Conservation (phyloP, 352 stramenopile species). For the Phytophthora cryptogea region DNA sequence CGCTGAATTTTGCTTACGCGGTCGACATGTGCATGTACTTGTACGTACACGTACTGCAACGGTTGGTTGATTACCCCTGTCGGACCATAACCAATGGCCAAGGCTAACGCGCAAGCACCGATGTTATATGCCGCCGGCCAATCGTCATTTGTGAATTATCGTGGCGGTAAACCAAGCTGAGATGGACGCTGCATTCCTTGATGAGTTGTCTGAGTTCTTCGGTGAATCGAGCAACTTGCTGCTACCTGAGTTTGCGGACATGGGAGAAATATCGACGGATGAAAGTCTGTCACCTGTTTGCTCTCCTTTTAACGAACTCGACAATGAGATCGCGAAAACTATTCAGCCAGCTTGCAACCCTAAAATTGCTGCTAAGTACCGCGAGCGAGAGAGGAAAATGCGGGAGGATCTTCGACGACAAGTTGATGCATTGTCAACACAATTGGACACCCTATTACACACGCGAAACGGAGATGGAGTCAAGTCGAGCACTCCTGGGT, state of each 20-base stretch:
- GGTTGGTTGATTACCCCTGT: too few relatives aligned
- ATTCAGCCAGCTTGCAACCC: too few relatives aligned
- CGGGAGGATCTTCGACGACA: slow-evolving; percentile 20
- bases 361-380: slow-evolving; percentile 13
- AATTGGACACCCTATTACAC: slow-evolving; percentile 17
- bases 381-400: slow-evolving; percentile 26
- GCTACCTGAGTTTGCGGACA: background rate
- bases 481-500: background rate
- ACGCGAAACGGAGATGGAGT: background rate
- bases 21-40: too few relatives aligned
- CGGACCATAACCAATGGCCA: too few relatives aligned
- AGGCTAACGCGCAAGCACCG: too few relatives aligned
- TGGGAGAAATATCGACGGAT: background rate
- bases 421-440: slow-evolving; percentile 16
- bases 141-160: too few relatives aligned
- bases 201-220: slow-evolving; percentile 6
- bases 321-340: background rate
- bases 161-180: background rate
- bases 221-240: background rate
- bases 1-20: too few relatives aligned
- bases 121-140: too few relatives aligned
- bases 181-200: slow-evolving; percentile 10
- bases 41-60: too few relatives aligned
- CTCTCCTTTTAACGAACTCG: slow-evolving; percentile 5
- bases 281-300: background rate